These are phyloP conservation scores for Podospora australis DNA, from an alignment of 495 filamentous ascomycete genomes.

Conservation along the genomic window DNA sequence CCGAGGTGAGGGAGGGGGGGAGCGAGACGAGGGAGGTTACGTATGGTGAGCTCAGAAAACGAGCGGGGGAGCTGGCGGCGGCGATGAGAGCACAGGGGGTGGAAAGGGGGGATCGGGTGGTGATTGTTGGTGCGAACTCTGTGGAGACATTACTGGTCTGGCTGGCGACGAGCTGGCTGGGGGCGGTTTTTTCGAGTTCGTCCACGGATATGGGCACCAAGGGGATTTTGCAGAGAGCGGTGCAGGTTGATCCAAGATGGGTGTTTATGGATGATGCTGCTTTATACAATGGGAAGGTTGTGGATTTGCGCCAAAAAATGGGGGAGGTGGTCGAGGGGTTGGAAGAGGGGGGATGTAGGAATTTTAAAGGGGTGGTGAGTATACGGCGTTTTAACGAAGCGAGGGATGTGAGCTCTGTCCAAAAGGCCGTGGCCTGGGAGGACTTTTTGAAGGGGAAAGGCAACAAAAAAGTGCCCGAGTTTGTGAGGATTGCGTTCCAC, in stretches of 20 bases:
- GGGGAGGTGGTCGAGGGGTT: slow-evolving; percentile 57
- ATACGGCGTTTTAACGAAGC: slow-evolving; percentile 58
- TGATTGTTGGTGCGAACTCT: slow-evolving; percentile 64
- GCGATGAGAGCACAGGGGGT: slow-evolving; percentile 61
- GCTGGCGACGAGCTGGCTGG: slow-evolving; percentile 57
- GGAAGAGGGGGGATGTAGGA: slow-evolving; percentile 41
- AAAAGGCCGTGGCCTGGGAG: slow-evolving; percentile 45
- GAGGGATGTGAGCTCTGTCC: slow-evolving; percentile 51
- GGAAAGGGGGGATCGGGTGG: slow-evolving; percentile 61
- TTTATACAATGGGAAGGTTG: slow-evolving; percentile 69
- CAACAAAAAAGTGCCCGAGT: slow-evolving; percentile 34
- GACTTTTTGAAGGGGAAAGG: slow-evolving; percentile 44
- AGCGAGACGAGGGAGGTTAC: slow-evolving; percentile 51
- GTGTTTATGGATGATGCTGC: slow-evolving; percentile 74
- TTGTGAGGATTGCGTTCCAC: slow-evolving; percentile 56
- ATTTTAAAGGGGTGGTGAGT: slow-evolving; percentile 59
- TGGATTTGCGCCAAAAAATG: slow-evolving; percentile 69
- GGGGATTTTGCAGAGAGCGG: slow-evolving; percentile 65
- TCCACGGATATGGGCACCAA: slow-evolving; percentile 76
- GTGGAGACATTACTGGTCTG: slow-evolving; percentile 64
- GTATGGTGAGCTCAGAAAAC: slow-evolving; percentile 54
- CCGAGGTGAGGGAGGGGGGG: slow-evolving; percentile 66
- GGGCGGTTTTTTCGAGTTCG: slow-evolving; percentile 63
- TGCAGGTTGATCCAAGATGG: slow-evolving; percentile 64
- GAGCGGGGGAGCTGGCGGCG: slow-evolving; percentile 49